phyloP scores from a whole-genome alignment of 257 asterid genomes.

The Jaltomata sinuosa region DNA sequence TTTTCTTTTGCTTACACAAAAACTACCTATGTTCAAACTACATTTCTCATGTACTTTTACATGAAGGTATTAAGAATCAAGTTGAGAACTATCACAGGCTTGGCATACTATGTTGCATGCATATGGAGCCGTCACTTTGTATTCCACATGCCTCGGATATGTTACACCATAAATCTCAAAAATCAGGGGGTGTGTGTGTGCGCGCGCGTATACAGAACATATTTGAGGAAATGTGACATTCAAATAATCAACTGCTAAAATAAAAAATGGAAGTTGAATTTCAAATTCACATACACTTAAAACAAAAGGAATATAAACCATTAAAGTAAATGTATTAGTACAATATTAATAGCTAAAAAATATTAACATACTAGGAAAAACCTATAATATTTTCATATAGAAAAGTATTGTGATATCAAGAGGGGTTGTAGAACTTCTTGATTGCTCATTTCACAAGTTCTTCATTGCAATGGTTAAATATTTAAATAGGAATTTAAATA shows the following conservation, averaged over 20 bases:
- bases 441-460: background rate
- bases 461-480: background rate
- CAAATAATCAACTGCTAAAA: background rate
- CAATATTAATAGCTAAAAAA: background rate
- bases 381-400: background rate
- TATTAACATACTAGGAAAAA: background rate
- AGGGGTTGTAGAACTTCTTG: background rate
- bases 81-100: background rate
- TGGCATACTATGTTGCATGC: background rate
- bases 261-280: background rate
- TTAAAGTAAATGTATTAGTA: background rate
- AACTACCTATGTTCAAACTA: background rate
- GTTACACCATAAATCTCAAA: background rate
- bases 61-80: background rate
- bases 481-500: background rate
- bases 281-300: background rate
- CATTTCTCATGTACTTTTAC: background rate
- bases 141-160: background rate
- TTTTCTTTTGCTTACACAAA: background rate
- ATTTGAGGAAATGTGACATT: background rate
- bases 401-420: background rate
- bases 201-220: background rate
- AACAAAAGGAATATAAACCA: background rate
- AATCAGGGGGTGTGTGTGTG: background rate
- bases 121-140: background rate